Evolutionary conservation across 176 grass and related monocot genomes (phyloP).

Genomic region (Avena sativa): DNA sequence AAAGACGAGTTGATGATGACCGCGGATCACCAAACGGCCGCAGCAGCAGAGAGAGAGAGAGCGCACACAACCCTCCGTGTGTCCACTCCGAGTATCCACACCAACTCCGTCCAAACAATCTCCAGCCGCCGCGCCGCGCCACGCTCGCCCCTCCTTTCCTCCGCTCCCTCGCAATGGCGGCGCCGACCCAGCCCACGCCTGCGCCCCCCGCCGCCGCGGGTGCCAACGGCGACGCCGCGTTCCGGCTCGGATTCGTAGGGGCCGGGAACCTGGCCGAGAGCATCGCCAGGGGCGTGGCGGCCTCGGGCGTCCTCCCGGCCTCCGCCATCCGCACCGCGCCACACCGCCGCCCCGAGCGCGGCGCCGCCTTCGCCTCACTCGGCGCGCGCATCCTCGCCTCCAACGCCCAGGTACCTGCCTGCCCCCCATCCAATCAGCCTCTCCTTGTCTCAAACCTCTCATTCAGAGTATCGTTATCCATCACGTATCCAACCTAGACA

Average conservation of each 20-base stretch:
- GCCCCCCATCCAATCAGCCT: no score
- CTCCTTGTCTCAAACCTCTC: neutral
- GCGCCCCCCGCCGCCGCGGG: slow-evolving; percentile 4
- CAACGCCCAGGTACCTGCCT: slow-evolving; percentile 65
- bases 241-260: slow-evolving; percentile 81
- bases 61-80: no score
- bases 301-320: slow-evolving; percentile 74
- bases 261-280: slow-evolving; percentile 94
- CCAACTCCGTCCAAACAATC: neutral
- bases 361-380: slow-evolving; percentile 66
- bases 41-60: no score
- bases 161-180: slow-evolving; percentile 48
- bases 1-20: no score
- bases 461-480: no score
- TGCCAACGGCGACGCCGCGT: slow-evolving; percentile 32
- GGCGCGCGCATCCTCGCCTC: slow-evolving; percentile 67
- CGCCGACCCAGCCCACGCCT: slow-evolving; percentile 46
- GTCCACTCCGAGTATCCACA: no score
- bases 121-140: neutral
- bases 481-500: neutral
- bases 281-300: slow-evolving; percentile 80
- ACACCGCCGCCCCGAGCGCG: slow-evolving; percentile 73
- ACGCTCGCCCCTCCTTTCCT: neutral
- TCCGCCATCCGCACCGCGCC: slow-evolving; percentile 77
- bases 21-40: no score